Conservation (phyloP, 2,329 filamentous ascomycete genomes). For the Sporothrix humicola region DNA sequence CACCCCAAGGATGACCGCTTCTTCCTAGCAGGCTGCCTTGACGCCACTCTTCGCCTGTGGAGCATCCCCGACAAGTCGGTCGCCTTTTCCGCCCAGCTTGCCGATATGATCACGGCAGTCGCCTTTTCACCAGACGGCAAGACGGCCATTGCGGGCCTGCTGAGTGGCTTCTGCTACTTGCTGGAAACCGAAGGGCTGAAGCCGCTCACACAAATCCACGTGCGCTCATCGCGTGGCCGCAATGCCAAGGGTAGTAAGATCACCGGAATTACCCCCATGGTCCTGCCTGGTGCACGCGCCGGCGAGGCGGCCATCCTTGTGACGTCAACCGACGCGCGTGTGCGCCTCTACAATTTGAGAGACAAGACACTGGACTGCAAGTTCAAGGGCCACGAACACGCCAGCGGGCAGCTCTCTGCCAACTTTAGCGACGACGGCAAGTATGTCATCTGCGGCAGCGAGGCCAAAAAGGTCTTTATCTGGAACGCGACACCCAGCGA, state of each 20-base stretch:
- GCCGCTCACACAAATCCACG: slow-evolving; percentile 82
- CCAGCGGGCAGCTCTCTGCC: slow-evolving; percentile 87
- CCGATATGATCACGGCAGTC: slow-evolving; percentile 92
- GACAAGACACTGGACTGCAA: slow-evolving; percentile 88
- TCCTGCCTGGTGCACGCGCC: slow-evolving; percentile 39
- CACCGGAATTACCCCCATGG: slow-evolving; percentile 76
- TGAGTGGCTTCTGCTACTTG: slow-evolving; percentile 85
- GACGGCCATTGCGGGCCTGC: slow-evolving; percentile 83
- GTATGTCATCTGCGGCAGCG: slow-evolving; percentile 90
- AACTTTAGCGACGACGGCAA: slow-evolving; percentile 84
- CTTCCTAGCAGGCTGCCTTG: slow-evolving; percentile 91
- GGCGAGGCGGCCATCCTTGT: slow-evolving; percentile 83
- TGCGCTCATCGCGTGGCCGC: slow-evolving; percentile 88
- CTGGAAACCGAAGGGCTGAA: slow-evolving; percentile 93
- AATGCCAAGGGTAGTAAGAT: slow-evolving; percentile 98
- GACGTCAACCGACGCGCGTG: slow-evolving; percentile 91
- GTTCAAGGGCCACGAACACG: slow-evolving; percentile 89
- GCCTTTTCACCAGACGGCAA: slow-evolving; percentile 92
- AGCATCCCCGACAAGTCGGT: slow-evolving; percentile 97
- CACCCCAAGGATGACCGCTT: slow-evolving; percentile 95
- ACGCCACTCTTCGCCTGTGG: slow-evolving; percentile 88
- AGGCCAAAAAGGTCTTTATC: slow-evolving; percentile 87
- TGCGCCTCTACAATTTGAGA: slow-evolving; percentile 85
- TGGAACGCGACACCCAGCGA: slow-evolving; percentile 74
- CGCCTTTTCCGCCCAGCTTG: slow-evolving; percentile 76